A percentile compares a stretch with the other conserved stretches of the same genome.
These are phyloP conservation scores for Lachnellula cervina DNA, from an alignment of 2,329 filamentous ascomycete species.

Conservation along the genomic window DNA sequence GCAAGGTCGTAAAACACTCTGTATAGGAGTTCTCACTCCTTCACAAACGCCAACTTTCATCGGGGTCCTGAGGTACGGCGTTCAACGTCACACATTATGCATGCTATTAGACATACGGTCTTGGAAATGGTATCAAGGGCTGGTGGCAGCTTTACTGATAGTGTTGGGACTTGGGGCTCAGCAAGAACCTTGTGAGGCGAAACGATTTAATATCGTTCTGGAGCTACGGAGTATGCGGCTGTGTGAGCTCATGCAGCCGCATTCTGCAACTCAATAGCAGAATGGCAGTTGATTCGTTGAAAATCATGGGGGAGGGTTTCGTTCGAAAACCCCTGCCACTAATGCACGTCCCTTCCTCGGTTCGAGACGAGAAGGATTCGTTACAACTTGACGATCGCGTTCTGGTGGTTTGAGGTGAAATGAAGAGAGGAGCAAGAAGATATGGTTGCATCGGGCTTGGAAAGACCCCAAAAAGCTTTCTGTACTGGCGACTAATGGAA, in stretches of 20 bases:
- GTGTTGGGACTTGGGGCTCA: neutral
- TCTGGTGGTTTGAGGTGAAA: constrained; percentile 6
- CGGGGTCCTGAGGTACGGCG: neutral
- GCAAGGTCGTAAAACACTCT: neutral
- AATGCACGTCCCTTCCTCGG: neutral
- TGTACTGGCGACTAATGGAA: constrained; percentile 2
- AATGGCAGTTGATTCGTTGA: neutral
- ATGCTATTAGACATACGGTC: neutral
- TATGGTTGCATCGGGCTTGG: neutral
- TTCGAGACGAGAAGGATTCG: constrained; percentile 6
- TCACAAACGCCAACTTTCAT: neutral
- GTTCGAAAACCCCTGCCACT: neutral
- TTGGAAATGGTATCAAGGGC: neutral
- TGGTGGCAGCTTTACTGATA: neutral
- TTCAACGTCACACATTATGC: neutral
- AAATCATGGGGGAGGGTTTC: neutral
- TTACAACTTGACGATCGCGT: constrained; percentile 9
- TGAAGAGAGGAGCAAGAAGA: neutral
- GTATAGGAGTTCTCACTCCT: neutral
- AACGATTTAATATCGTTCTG: neutral
- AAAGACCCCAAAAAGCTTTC: neutral
- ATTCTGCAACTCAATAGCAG: neutral
- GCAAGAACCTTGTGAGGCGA: neutral
- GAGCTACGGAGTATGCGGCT: neutral
- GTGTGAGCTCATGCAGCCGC: neutral